Evolutionary conservation across 169 alveolate genomes (phyloP), one percentile per base, ranked within the genome.

Genomic region (Cryptosporidium parvum): DNA sequence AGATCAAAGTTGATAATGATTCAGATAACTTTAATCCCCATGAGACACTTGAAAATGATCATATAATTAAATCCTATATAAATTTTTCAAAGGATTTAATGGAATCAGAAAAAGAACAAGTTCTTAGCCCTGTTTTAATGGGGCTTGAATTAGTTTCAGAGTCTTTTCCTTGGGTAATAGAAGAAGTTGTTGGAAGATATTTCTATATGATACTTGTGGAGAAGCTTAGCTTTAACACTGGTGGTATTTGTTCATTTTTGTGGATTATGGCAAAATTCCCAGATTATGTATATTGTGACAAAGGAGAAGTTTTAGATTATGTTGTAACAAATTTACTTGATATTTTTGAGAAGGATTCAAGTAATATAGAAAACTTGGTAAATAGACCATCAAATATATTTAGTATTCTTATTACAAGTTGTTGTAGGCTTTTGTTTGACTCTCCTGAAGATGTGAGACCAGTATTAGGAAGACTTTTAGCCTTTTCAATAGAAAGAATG

Each of bases 191-290:
- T 31, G 58, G 51, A 33, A 23, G 56, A 21, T 80, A 26, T 21
- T 42, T 80, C 42, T 23, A 65, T 4, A 26, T 62, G n/a, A 23
- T 1, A 18, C 56, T 80, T 16, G 31, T 80, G 10, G 73, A 80
- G 48, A 80, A 65, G 14, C 51, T 80, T 18, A 62, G 48, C 21
- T 65, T 80, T 80, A 48, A 29, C 1, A 44, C 75, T 6, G 51
- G 42, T 29, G 89, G 89, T 18, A 48, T 80, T 65, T 23, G 56
- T 44, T 80, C 89, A 9, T 62, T 80, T 16, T 59, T 59, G 39
- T 80, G 89, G 89, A 80, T 80, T 29, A 62, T 80, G 39, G 67
- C 80, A 9, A 59, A 33, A 65, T 44, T 61, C 53, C 73, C 75
- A 18, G 80, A 80, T 62, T 37, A 61, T 26, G 56, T 80, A 37